A percentile compares a stretch with the other conserved stretches of the same genome.
These are phyloP conservation scores for Arthrobotrys sphaeroides DNA, from an alignment of 2,329 filamentous ascomycete species.

Conservation along the genomic window DNA sequence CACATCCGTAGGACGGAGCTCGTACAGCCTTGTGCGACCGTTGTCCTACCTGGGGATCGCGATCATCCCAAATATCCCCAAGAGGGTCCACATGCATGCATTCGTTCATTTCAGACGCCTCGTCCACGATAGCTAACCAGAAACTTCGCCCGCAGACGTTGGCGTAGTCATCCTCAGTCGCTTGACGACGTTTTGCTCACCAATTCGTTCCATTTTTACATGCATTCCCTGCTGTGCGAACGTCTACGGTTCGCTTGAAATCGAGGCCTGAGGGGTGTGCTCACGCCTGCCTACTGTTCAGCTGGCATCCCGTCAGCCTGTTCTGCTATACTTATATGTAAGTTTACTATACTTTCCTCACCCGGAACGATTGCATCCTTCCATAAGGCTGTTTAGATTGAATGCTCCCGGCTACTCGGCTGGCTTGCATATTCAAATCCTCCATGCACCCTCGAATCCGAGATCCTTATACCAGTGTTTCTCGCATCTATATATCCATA, in stretches of 20 bases:
- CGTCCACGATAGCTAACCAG: constrained; percentile 9
- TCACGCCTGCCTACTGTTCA: not conserved
- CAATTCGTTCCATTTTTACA: not conserved
- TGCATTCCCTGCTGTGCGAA: constrained; percentile 4
- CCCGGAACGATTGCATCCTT: constrained; percentile 28
- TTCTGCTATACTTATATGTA: constrained; percentile 40
- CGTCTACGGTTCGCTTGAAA: not conserved
- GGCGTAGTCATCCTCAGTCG: not conserved
- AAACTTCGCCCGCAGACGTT: not conserved
- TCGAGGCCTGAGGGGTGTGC: not conserved
- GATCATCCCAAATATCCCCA: constrained; percentile 6
- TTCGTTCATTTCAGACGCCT: not conserved
- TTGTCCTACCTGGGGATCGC: constrained; percentile 17
- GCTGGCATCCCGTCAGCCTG: not conserved
- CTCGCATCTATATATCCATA: constrained; percentile 17
- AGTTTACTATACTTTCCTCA: constrained; percentile 25
- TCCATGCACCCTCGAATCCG: not conserved
- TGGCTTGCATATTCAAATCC: constrained; percentile 7
- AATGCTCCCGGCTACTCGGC: constrained; percentile 11
- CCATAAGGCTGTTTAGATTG: constrained; percentile 34
- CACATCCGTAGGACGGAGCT: not conserved
- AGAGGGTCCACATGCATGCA: not conserved
- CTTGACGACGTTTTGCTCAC: not conserved
- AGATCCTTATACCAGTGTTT: constrained; percentile 2
- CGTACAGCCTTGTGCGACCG: not conserved